phyloP scores from a whole-genome alignment of 768 basidiomycete genomes.

The Mycena vulgaris region DNA sequence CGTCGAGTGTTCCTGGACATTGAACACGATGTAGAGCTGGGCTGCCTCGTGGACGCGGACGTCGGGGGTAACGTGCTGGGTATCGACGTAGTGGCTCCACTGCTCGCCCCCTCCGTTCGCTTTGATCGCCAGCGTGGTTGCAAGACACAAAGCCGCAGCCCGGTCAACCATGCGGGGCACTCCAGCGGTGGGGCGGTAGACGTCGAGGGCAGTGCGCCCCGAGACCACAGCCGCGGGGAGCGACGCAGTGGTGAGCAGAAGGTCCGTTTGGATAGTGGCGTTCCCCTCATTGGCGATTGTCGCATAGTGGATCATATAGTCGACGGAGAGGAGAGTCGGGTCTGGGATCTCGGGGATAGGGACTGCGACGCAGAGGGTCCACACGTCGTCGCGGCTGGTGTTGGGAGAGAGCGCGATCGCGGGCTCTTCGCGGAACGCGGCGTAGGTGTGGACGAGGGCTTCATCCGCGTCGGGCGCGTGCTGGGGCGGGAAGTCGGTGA shows the following conservation, averaged over 20 bases:
- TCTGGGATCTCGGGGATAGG: constrained; percentile 20
- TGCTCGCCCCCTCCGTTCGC: constrained; percentile 36
- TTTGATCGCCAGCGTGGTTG: constrained; percentile 38
- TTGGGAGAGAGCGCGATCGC: constrained; percentile 24
- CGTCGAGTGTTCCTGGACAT: constrained; percentile 40
- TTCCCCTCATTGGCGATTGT: constrained; percentile 40
- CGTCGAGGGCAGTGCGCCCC: neutral
- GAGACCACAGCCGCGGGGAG: constrained; percentile 27
- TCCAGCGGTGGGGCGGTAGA: constrained; percentile 5
- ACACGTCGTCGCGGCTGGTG: constrained; percentile 21
- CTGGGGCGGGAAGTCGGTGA: constrained; percentile 16
- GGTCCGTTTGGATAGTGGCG: constrained; percentile 44
- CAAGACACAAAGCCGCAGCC: constrained; percentile 33
- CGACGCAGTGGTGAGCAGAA: constrained; percentile 32
- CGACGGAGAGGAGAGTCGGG: constrained; percentile 40
- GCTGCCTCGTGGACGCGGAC: constrained; percentile 25
- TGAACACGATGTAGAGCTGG: constrained; percentile 40
- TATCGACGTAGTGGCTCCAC: constrained; percentile 43
- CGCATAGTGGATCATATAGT: constrained; percentile 42
- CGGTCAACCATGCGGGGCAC: constrained; percentile 30
- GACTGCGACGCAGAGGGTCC: constrained; percentile 34
- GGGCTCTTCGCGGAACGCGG: constrained; percentile 37
- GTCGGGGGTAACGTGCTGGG: constrained; percentile 36
- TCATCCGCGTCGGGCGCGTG: constrained; percentile 20
- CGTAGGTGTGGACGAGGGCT: constrained; percentile 32